These are phyloP conservation scores for Theileria equi DNA, from an alignment of 169 alveolate species.

Conservation along the genomic window DNA sequence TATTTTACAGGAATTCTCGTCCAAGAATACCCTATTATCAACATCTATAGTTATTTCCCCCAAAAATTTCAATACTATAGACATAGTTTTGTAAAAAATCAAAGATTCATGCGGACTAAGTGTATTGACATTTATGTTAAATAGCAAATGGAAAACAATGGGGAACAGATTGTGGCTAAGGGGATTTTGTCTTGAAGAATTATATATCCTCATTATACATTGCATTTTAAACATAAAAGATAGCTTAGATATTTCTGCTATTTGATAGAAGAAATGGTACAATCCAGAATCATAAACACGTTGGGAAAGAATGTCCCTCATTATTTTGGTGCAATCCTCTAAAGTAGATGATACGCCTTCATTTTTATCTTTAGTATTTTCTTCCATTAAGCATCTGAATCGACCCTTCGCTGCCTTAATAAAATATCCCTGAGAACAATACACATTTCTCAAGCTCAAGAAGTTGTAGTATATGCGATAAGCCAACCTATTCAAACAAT, in stretches of 20 bases:
- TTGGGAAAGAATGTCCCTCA: constrained; percentile 9
- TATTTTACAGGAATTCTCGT: no score
- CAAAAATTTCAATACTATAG: no score
- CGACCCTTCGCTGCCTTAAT: constrained; percentile 26
- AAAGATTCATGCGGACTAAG: no score
- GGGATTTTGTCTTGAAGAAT: constrained; percentile 6
- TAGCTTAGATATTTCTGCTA: background rate
- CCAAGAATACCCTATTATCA: no score
- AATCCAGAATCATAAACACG: constrained; percentile 28
- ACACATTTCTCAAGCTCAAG: background rate
- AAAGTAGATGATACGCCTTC: background rate
- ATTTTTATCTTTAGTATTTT: background rate
- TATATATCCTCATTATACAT: constrained; percentile 5
- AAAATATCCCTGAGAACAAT: constrained; percentile 22
- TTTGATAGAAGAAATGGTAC: constrained; percentile 7
- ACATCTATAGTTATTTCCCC: no score
- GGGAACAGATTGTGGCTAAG: constrained; percentile 11
- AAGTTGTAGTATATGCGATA: constrained; percentile 31
- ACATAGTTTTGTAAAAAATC: no score
- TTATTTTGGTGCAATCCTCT: constrained; percentile 21
- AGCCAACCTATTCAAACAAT: constrained; percentile 43
- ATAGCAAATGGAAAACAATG: constrained; percentile 1
- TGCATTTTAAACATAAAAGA: constrained; percentile 1
- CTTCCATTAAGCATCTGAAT: constrained; percentile 24
- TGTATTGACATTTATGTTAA: no score